These are phyloP conservation scores for Crithidia expoeki DNA, from an alignment of 208 protist genomes.

Conservation along the genomic window DNA sequence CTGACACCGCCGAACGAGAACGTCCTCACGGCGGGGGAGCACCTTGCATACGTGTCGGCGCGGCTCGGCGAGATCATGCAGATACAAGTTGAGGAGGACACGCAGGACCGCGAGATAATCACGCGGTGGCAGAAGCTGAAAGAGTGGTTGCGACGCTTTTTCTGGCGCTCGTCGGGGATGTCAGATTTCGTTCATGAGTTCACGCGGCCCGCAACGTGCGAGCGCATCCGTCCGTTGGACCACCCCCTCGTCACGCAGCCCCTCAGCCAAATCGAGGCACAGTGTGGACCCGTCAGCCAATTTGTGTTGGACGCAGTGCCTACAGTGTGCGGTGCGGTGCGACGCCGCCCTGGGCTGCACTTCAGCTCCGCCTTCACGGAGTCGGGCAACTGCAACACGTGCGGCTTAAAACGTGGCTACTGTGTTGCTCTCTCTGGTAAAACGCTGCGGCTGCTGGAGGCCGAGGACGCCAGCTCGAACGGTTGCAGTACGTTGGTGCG, in stretches of 20 bases:
- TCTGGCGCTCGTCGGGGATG: constrained; percentile 54
- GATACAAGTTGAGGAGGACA: constrained; percentile 5
- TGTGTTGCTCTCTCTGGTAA: constrained; percentile 65
- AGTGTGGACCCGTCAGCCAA: constrained; percentile 18
- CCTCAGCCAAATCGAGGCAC: constrained; percentile 23
- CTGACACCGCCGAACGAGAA: constrained; percentile 45
- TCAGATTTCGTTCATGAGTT: constrained; percentile 69
- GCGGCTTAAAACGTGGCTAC: constrained; percentile 25
- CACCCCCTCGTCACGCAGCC: constrained; percentile 38
- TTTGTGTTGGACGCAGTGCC: constrained; percentile 22
- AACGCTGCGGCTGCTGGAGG: constrained; percentile 53
- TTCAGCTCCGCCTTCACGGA: constrained; percentile 22
- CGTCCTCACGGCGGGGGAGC: constrained; percentile 34
- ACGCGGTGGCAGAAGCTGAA: constrained; percentile 30
- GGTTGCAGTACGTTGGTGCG: constrained; percentile 37
- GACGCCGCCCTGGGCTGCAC: constrained; percentile 13
- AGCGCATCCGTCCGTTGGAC: constrained; percentile 47
- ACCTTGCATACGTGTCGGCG: constrained; percentile 42
- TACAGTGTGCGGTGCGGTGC: constrained; percentile 20
- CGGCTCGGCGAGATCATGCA: constrained; percentile 37
- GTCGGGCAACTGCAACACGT: constrained; percentile 13
- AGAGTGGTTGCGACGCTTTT: constrained; percentile 24
- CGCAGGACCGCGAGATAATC: constrained; percentile 1
- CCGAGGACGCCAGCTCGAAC: constrained; percentile 26
- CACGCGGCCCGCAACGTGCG: constrained; percentile 34